Percentiles rank a stretch among this genome's conserved stretches.
Evolutionary conservation across 768 basidiomycete genomes (phyloP).

Genomic region (Lanmaoa rubissima): DNA sequence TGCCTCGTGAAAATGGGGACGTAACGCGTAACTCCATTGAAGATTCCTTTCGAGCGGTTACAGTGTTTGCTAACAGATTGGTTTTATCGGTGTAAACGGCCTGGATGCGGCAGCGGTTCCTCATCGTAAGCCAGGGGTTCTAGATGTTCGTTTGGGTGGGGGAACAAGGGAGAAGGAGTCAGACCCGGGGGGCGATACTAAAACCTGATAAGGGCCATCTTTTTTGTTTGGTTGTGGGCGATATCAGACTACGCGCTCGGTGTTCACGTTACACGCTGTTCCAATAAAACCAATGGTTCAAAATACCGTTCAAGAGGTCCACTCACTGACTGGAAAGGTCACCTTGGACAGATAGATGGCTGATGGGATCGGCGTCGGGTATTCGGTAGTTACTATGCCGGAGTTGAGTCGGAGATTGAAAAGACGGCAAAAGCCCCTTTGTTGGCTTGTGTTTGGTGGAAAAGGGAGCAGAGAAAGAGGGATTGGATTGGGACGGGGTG

Average conservation of each 20-base stretch:
- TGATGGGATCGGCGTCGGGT: not conserved
- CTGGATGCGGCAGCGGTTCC: not conserved
- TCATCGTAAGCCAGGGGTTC: not conserved
- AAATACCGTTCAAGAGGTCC: not conserved
- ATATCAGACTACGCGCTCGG: not conserved
- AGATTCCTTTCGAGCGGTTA: not conserved
- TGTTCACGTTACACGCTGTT: not conserved
- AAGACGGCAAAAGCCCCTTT: conserved; percentile 23
- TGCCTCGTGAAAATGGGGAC: not conserved
- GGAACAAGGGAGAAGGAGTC: too few relatives aligned
- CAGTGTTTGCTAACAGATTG: not conserved
- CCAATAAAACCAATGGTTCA: not conserved
- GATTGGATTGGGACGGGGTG: conserved; percentile 11
- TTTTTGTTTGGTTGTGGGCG: not conserved
- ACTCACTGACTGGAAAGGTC: too few relatives aligned
- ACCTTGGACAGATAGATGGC: too few relatives aligned
- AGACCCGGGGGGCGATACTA: too few relatives aligned
- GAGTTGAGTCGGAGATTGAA: conserved; percentile 22
- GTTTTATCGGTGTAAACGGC: too few relatives aligned
- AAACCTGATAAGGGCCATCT: not conserved
- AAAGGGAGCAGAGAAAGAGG: conserved; percentile 17
- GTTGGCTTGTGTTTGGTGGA: conserved; percentile 28
- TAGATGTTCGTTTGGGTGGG: not conserved
- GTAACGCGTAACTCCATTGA: not conserved
- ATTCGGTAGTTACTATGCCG: not conserved